Evolutionary conservation across 2,329 filamentous ascomycete genomes (phyloP).

Genomic region (Chaetomium sp.): DNA sequence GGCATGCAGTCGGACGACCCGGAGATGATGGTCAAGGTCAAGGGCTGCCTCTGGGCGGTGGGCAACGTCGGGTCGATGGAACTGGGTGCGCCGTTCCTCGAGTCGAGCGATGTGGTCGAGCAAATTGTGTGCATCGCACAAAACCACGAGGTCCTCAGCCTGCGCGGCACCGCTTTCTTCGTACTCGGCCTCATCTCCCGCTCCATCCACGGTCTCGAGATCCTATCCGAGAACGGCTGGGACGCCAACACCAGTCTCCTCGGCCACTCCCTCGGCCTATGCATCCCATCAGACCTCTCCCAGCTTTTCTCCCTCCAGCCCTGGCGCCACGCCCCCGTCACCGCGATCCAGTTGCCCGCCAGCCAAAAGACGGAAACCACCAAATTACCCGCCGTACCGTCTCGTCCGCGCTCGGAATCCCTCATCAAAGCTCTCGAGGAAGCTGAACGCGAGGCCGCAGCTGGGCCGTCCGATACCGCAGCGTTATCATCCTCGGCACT

Average conservation of each 20-base stretch:
- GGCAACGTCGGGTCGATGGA: constrained; percentile 99
- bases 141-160: constrained; percentile 78
- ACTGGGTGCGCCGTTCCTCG: constrained; percentile 86
- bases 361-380: constrained; percentile 48
- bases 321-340: constrained; percentile 48
- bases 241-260: constrained; percentile 80
- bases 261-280: constrained; percentile 79
- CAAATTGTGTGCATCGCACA: constrained; percentile 86
- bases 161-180: constrained; percentile 94
- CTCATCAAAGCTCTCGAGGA: constrained; percentile 27
- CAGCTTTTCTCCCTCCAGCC: constrained; percentile 68
- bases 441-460: constrained; percentile 17
- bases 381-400: constrained; percentile 37
- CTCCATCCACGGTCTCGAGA: constrained; percentile 86
- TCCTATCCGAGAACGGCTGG: constrained; percentile 85
- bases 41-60: constrained; percentile 94
- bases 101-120: constrained; percentile 80
- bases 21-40: constrained; percentile 86
- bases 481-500: neutral
- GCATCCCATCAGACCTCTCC: constrained; percentile 71
- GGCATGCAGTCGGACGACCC: constrained; percentile 77
- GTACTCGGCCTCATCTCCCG: constrained; percentile 88
- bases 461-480: neutral
- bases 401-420: constrained; percentile 34
- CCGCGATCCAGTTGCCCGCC: constrained; percentile 42